phyloP scores from a whole-genome alignment of 2,329 filamentous ascomycete species.

The Pyricularia grisea region DNA sequence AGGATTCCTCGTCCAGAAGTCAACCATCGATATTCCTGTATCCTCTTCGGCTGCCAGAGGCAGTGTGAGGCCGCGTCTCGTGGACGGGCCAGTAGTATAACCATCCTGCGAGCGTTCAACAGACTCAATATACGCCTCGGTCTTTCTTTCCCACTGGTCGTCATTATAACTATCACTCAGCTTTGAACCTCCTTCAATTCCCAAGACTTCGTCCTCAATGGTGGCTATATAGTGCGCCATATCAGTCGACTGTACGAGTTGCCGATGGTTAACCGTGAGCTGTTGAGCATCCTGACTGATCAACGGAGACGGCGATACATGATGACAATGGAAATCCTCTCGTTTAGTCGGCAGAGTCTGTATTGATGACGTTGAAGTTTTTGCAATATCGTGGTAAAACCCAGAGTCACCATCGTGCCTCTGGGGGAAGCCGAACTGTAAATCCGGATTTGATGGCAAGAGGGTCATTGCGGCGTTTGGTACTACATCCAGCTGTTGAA shows the following conservation, averaged over 20 bases:
- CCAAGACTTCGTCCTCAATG: background rate
- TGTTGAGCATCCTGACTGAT: background rate
- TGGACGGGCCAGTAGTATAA: background rate
- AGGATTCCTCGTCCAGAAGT: background rate
- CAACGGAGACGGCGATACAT: background rate
- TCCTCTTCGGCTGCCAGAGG: background rate
- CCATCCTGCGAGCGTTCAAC: background rate
- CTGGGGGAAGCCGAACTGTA: background rate
- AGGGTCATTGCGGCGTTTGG: background rate
- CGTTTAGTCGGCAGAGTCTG: background rate
- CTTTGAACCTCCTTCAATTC: background rate
- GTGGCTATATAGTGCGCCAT: background rate
- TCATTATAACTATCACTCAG: background rate
- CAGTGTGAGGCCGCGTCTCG: background rate
- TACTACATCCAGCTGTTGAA: background rate
- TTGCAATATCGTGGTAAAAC: background rate
- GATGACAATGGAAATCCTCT: background rate
- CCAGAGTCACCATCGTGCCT: background rate
- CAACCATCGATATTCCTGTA: background rate
- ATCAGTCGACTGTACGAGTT: background rate
- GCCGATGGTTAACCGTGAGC: background rate
- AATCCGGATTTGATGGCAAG: no score
- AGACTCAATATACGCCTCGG: background rate
- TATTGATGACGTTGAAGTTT: background rate
- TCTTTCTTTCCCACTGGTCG: background rate